Conservation (phyloP, 2,329 filamentous ascomycete species). For the Dactylellina leptospora region DNA sequence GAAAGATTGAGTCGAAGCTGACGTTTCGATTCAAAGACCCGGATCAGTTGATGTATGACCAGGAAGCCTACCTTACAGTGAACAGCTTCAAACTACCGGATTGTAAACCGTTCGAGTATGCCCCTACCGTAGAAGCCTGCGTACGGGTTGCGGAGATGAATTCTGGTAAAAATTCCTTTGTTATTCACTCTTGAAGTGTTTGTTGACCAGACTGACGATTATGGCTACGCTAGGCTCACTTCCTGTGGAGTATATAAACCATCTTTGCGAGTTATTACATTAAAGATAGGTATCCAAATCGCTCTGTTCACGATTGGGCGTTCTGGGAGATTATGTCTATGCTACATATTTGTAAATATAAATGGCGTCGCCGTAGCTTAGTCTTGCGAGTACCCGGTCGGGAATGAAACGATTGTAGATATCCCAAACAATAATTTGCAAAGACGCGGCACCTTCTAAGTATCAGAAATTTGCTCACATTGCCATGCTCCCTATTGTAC, state of each 20-base stretch:
- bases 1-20: neutral
- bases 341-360: too few relatives aligned
- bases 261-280: constrained; percentile 32
- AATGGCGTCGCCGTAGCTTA: too few relatives aligned
- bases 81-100: constrained; percentile 15
- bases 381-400: too few relatives aligned
- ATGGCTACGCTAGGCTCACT: neutral
- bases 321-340: too few relatives aligned
- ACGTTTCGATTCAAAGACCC: constrained; percentile 5
- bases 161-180: constrained; percentile 5
- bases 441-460: too few relatives aligned
- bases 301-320: too few relatives aligned
- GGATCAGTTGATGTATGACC: constrained; percentile 8
- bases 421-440: too few relatives aligned
- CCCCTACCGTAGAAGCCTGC: constrained; percentile 6
- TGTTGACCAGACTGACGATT: neutral
- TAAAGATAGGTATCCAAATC: neutral
- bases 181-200: too few relatives aligned
- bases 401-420: too few relatives aligned
- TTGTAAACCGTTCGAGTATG: constrained; percentile 29
- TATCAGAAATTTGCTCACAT: too few relatives aligned
- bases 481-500: too few relatives aligned
- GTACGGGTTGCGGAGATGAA: constrained; percentile 1
- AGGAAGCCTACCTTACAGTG: constrained; percentile 25
- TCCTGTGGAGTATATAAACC: constrained; percentile 26